These are phyloP conservation scores for Rugosomyces carneus DNA, from an alignment of 1,284 basidiomycete species.

Conservation along the genomic window DNA sequence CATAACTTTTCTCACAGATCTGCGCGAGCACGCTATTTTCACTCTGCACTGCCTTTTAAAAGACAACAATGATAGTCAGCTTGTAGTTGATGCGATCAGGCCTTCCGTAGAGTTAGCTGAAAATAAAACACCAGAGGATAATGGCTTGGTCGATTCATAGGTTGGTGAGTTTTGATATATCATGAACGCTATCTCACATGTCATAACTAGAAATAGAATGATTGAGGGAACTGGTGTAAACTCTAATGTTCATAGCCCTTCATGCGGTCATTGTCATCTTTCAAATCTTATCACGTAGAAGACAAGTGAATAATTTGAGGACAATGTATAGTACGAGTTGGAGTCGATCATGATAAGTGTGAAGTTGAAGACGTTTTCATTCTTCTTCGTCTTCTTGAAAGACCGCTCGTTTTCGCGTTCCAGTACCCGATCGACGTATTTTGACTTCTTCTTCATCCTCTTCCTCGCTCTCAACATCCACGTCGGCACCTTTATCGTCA, in stretches of 20 bases:
- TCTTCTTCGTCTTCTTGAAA: conserved; percentile 60
- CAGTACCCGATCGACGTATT: conserved; percentile 46
- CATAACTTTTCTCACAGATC: conserved; percentile 41
- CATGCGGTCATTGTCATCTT: neutral
- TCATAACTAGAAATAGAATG: conserved; percentile 5
- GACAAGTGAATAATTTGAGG: neutral
- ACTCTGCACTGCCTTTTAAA: conserved; percentile 74
- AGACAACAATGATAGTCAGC: conserved; percentile 74
- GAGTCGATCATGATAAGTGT: neutral
- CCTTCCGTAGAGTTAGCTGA: conserved; percentile 55
- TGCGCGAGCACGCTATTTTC: conserved; percentile 87
- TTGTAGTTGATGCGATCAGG: conserved; percentile 66
- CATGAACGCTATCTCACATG: neutral
- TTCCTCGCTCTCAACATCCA: conserved; percentile 73
- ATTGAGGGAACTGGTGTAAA: neutral
- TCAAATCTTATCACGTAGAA: neutral
- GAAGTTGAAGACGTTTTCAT: conserved; percentile 14
- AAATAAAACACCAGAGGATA: conserved; percentile 45
- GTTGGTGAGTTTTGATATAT: neutral
- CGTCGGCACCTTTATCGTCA: conserved; percentile 39
- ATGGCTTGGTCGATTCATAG: conserved; percentile 20
- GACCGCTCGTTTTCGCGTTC: conserved; percentile 49
- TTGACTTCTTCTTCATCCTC: conserved; percentile 61
- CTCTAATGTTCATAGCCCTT: neutral
- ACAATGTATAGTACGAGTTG: conserved; percentile 5